A percentile compares a stretch with the other conserved stretches of the same genome.
Evolutionary conservation across 1,284 basidiomycete genomes (phyloP).

Genomic region (Fomitopsis pinicola): DNA sequence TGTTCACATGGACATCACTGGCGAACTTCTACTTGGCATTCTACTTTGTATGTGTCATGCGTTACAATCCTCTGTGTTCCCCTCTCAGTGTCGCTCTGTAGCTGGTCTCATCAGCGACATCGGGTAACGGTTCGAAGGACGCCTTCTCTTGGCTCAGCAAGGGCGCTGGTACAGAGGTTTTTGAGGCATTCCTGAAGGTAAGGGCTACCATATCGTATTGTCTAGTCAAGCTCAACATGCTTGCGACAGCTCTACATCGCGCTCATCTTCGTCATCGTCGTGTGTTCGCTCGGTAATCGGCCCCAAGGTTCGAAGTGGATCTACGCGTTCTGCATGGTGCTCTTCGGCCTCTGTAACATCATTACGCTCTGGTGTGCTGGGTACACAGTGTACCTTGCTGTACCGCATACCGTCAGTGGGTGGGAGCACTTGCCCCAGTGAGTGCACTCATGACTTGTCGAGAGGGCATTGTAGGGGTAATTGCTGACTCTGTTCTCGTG

Average conservation of each 20-base stretch:
- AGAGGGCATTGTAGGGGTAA: neutral
- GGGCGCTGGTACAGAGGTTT: constrained; percentile 72
- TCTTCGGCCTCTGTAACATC: constrained; percentile 72
- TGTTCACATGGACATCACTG: constrained; percentile 83
- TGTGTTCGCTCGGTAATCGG: constrained; percentile 84
- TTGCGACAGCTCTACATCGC: constrained; percentile 60
- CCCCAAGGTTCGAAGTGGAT: constrained; percentile 87
- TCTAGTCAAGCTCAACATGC: constrained; percentile 6
- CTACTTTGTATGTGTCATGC: constrained; percentile 60
- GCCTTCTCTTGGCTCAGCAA: constrained; percentile 76
- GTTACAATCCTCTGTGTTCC: too few species aligned
- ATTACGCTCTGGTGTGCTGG: constrained; percentile 87
- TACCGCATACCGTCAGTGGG: constrained; percentile 67
- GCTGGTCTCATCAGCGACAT: constrained; percentile 77
- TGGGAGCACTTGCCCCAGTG: constrained; percentile 70
- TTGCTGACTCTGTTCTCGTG: constrained; percentile 12
- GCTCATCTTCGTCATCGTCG: constrained; percentile 68
- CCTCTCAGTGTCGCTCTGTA: constrained; percentile 19
- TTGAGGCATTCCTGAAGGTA: constrained; percentile 80
- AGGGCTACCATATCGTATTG: constrained; percentile 5
- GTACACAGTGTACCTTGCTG: constrained; percentile 82
- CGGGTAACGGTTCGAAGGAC: constrained; percentile 40
- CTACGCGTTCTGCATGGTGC: constrained; percentile 68
- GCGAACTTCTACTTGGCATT: constrained; percentile 84
- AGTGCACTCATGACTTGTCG: constrained; percentile 19